These are phyloP conservation scores for Thalassiosira mediterranea DNA, from an alignment of 352 stramenopile species.

Conservation along the genomic window DNA sequence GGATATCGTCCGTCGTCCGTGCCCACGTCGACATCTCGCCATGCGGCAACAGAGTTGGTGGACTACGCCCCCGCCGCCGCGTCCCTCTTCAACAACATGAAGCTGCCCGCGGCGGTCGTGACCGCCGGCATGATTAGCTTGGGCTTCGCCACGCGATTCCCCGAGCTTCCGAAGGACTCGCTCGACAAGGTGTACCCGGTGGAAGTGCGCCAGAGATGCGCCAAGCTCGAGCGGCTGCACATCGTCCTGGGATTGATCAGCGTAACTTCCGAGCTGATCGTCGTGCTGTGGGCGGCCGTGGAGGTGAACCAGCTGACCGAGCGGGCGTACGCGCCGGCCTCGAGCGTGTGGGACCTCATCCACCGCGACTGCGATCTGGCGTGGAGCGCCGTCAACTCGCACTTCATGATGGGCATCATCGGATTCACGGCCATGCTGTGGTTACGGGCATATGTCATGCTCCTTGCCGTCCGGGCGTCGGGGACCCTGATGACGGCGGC, in stretches of 20 bases:
- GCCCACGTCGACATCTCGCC: too few relatives aligned
- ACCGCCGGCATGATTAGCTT: slow-evolving; percentile 35
- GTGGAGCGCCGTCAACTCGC: slow-evolving; percentile 44
- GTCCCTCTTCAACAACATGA: slow-evolving; percentile 52
- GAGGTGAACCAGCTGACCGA: slow-evolving; percentile 53
- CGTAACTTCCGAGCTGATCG: slow-evolving; percentile 37
- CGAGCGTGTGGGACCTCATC: slow-evolving; percentile 48
- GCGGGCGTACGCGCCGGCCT: slow-evolving; percentile 15
- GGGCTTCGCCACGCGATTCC: slow-evolving; percentile 27
- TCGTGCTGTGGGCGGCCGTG: slow-evolving; percentile 46
- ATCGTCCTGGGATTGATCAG: slow-evolving; percentile 27
- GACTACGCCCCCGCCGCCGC: slow-evolving; percentile 37
- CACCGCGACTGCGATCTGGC: slow-evolving; percentile 36
- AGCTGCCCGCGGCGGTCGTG: slow-evolving; percentile 29
- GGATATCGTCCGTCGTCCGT: too few relatives aligned
- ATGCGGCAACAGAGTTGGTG: too few relatives aligned
- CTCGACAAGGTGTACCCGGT: background rate
- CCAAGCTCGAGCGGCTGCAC: slow-evolving; percentile 20
- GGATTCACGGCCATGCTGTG: slow-evolving; percentile 30
- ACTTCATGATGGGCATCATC: slow-evolving; percentile 51
- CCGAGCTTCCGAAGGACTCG: slow-evolving; percentile 7
- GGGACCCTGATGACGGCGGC: slow-evolving; percentile 19
- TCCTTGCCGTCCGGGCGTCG: slow-evolving; percentile 9
- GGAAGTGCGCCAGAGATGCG: slow-evolving; percentile 6
- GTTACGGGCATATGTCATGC: slow-evolving; percentile 35